These are phyloP conservation scores for Candida neerlandica DNA, from an alignment of 1,139 yeast species.

Conservation along the genomic window DNA sequence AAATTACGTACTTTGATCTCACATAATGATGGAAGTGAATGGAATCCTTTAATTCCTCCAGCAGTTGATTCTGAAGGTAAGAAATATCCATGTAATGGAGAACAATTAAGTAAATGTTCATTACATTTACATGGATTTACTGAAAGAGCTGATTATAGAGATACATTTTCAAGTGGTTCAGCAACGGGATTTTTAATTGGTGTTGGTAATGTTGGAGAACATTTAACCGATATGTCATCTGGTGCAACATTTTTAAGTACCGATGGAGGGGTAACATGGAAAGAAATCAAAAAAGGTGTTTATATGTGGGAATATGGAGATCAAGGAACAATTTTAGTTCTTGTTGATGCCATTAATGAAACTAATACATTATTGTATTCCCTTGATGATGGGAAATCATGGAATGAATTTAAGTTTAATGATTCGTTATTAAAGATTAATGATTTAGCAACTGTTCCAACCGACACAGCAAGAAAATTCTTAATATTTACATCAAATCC, in stretches of 20 bases:
- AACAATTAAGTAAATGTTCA: conserved; percentile 62
- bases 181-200: conserved; percentile 88
- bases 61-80: conserved; percentile 61
- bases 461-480: conserved; percentile 83
- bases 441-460: conserved; percentile 89
- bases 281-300: conserved; percentile 69
- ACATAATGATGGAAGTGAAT: conserved; percentile 90
- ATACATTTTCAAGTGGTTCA: conserved; percentile 83
- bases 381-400: conserved; percentile 75
- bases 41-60: conserved; percentile 77
- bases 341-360: conserved; percentile 59
- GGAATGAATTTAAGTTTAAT: conserved; percentile 69
- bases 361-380: conserved; percentile 69
- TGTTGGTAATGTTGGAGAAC: conserved; percentile 85
- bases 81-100: conserved; percentile 55
- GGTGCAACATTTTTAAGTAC: conserved; percentile 73
- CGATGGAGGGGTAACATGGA: conserved; percentile 94
- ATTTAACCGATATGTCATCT: conserved; percentile 34
- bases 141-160: conserved; percentile 80
- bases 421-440: conserved; percentile 56
- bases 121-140: conserved; percentile 90
- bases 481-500: conserved; percentile 27
- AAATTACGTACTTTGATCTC: conserved; percentile 72
- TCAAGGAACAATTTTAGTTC: conserved; percentile 81
- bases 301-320: conserved; percentile 97